A percentile compares a stretch with the other conserved stretches of the same genome.
Conservation (phyloP, 2,329 filamentous ascomycete species). For the Thielaviopsis cerberus region DNA sequence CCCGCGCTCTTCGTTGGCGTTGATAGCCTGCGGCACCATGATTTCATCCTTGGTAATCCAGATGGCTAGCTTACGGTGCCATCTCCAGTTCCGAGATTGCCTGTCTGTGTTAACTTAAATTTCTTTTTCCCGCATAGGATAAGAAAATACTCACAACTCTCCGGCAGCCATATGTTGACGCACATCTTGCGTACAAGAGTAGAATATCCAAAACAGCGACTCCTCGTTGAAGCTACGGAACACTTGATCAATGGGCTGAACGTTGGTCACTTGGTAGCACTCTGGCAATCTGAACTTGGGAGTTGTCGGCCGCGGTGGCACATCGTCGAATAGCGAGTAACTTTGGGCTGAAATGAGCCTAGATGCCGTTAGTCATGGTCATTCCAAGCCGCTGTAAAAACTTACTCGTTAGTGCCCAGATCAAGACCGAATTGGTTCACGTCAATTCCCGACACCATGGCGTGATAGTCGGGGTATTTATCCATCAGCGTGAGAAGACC, state of each 20-base stretch:
- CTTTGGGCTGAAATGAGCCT: slow-evolving; percentile 40
- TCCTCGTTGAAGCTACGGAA: slow-evolving; percentile 50
- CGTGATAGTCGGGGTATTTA: slow-evolving; percentile 43
- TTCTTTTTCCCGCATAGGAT: neutral
- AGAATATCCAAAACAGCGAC: slow-evolving; percentile 52
- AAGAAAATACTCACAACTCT: slow-evolving; percentile 33
- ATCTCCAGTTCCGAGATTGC: slow-evolving; percentile 46
- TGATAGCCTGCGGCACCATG: slow-evolving; percentile 42
- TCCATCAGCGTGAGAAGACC: slow-evolving; percentile 45
- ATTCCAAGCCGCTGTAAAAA: slow-evolving; percentile 3
- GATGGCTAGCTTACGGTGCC: slow-evolving; percentile 47
- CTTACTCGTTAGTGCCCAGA: slow-evolving; percentile 38
- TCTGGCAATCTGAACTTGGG: slow-evolving; percentile 42
- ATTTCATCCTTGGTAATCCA: slow-evolving; percentile 52
- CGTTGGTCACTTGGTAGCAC: slow-evolving; percentile 48
- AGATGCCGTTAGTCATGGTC: neutral
- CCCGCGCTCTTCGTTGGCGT: slow-evolving; percentile 40
- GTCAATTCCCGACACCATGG: slow-evolving; percentile 41
- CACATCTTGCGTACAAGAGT: slow-evolving; percentile 43
- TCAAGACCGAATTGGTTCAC: slow-evolving; percentile 39
- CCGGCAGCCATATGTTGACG: slow-evolving; percentile 45
- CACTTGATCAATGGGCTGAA: slow-evolving; percentile 45
- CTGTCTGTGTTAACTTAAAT: slow-evolving; percentile 20
- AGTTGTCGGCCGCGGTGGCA: slow-evolving; percentile 37
- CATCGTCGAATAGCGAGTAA: slow-evolving; percentile 42